Evolutionary conservation across 768 basidiomycete genomes (phyloP), one percentile per base, ranked within the genome.

Genomic region (Scleroderma bovista): DNA sequence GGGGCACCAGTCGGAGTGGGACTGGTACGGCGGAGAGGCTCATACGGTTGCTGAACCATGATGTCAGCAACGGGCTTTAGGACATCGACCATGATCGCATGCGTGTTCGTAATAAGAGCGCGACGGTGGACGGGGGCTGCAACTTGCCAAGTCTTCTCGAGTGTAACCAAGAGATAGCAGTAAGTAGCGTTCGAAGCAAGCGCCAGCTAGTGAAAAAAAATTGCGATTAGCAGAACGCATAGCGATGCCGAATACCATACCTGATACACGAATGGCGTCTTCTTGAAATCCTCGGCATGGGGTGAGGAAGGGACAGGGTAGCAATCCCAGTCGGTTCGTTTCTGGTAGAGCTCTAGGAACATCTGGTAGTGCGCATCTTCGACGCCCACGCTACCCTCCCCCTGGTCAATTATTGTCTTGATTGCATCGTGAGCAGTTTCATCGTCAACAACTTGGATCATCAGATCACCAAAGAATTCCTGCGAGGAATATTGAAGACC

Each of bases 341-440:
- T 43, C 47, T 29, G 4, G 50, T 57, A 55, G 10, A 59, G 53
- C 0, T 55, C 50, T 16, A 57, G 40, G 53, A 59, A 59, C 43
- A 57, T 45, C 19, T 46, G 31, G 48, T 59, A 59, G 50, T 59
- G 58, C n/a, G 53, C 52, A 0, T 59, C 53, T 13, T 32, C 19
- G n/a, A 51, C 41, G 10, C 56, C 58, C 19, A 55, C 46, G 44
- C 45, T 44, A n/a, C 56, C 58, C 39, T 59, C 56, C 31, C 58
- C 58, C 42, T 59, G 58, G 32, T 55, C 56, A 32, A 59, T 48
- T 33, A 59, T 57, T 34, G 40, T 50, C 17, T 44, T 46, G 24
- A 59, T 32, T 19, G 58, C 56, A 19, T 54, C 13, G 29, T 26
- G 48, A 5, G 56, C 56, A 26, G 53, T 24, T 20, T 47, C 15